Percentiles rank a stretch among this genome's conserved stretches.
Evolutionary conservation across 1,284 basidiomycete genomes (phyloP).

Genomic region (Abortiporus biennis): DNA sequence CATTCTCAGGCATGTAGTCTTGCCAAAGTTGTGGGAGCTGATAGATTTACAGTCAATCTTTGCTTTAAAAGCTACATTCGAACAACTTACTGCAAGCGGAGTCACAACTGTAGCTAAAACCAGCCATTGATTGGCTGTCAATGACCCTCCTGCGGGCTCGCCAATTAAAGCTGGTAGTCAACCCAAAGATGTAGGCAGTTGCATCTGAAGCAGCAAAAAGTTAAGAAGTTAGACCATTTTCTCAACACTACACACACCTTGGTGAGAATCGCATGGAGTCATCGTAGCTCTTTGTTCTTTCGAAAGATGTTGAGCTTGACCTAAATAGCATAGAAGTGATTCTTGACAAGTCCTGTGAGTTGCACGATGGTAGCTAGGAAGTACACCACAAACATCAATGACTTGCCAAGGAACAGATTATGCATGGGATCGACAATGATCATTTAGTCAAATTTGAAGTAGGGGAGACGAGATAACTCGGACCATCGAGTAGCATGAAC

Average conservation of each 20-base stretch:
- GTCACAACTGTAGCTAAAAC: slow-evolving; percentile 15
- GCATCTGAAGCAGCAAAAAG: too few species aligned
- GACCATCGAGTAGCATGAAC: slow-evolving; percentile 21
- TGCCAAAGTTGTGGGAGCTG: too few species aligned
- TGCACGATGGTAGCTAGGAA: too few species aligned
- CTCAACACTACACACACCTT: slow-evolving; percentile 14
- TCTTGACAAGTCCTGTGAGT: slow-evolving; percentile 21
- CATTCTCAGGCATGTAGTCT: too few species aligned
- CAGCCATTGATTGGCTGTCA: slow-evolving; percentile 28
- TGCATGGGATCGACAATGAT: slow-evolving; percentile 29
- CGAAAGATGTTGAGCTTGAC: slow-evolving; percentile 19
- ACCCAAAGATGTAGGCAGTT: slow-evolving; percentile 26
- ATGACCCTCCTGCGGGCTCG: slow-evolving; percentile 26
- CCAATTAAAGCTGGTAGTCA: slow-evolving; percentile 25
- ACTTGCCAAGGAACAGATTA: slow-evolving; percentile 25
- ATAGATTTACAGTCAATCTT: too few species aligned
- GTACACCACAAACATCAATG: too few species aligned
- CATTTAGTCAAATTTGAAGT: slow-evolving; percentile 24
- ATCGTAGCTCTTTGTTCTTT: slow-evolving; percentile 19
- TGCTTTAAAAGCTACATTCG: too few species aligned
- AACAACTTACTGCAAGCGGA: too few species aligned
- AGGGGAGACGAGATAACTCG: slow-evolving; percentile 23
- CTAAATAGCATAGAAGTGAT: slow-evolving; percentile 24
- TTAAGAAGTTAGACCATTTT: too few species aligned
- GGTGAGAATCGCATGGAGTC: slow-evolving; percentile 20